Evolutionary conservation across 495 filamentous ascomycete species (phyloP).

Genomic region (Peziza echinospora): DNA sequence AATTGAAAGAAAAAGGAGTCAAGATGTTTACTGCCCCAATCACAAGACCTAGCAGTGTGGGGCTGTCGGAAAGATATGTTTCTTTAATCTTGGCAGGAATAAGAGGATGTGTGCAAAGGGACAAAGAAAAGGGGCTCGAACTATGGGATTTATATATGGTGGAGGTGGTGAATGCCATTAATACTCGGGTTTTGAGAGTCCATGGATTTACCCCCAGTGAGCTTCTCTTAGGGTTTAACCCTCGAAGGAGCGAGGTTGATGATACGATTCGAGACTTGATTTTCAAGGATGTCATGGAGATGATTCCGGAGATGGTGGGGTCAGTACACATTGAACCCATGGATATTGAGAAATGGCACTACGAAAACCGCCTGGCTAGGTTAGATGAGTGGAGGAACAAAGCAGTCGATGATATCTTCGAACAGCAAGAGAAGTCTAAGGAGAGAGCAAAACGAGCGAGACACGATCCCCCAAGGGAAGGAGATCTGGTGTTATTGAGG

Average conservation of each 20-base stretch:
- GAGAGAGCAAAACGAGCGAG: neutral
- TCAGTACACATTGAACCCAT: too few relatives aligned
- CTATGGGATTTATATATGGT: neutral
- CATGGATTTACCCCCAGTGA: slow-evolving; percentile 1
- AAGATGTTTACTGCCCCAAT: neutral
- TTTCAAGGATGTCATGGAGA: too few relatives aligned
- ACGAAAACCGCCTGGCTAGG: too few relatives aligned
- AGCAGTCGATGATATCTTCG: too few relatives aligned
- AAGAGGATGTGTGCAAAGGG: neutral
- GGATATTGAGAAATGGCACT: too few relatives aligned
- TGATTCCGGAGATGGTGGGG: too few relatives aligned
- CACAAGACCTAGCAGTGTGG: neutral
- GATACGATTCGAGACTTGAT: too few relatives aligned
- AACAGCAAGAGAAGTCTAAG: neutral
- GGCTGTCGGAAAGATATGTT: slow-evolving; percentile 3
- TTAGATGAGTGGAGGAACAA: too few relatives aligned
- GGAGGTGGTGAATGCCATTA: neutral
- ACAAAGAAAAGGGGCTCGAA: neutral
- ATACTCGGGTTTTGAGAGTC: neutral
- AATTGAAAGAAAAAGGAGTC: neutral
- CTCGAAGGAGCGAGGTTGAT: neutral
- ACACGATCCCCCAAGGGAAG: neutral
- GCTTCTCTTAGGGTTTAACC: slow-evolving; percentile 1
- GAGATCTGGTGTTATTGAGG: neutral
- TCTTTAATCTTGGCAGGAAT: neutral